Base-by-base conservation (phyloP, 495 filamentous ascomycete genomes). In the Penicillium salamii region DNA sequence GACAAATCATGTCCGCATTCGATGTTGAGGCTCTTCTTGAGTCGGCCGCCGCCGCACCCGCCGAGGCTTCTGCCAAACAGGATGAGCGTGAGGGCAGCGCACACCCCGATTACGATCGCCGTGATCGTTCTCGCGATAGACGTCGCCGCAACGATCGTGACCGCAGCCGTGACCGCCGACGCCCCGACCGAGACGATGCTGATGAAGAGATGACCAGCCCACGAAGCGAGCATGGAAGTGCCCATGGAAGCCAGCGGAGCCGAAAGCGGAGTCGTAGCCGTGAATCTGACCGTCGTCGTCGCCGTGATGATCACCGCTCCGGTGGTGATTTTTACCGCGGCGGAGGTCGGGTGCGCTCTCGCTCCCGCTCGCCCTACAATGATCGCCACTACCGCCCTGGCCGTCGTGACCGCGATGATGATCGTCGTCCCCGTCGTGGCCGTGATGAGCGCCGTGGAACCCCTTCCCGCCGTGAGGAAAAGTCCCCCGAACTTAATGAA, bases 1-100 rank as follows among this genome's bases (percentile, higher is more conserved):
- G 48, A 50, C 38, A 23, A 41, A 74, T 59, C 40, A 96, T 96
- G 91, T 92, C 91, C 66, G 86, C 86, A 71, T 78, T 95, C 63
- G 89, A 95, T 67, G 89, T 96, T 59, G 91, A 96, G 80, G 91
- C 91, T 59, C 84, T 96, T 52, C 81, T 96, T 60, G 91, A 96
- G 73, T 89, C 88, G 28, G 91, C 91, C 32, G 46, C 26, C 57
- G 91, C 91, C 33, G 84, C 79, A 55, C 73, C 71, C 29, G 54
- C 69, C 38, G 82, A 83, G 55, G 72, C 81, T 34, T 65, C 78
- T 38, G 62, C 71, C 46, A 74, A 73, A 43, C 65, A 76, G 47
- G 78, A 80, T 50, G 82, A 85, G 47, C 67, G 64, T 48, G 78
- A 84, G 70, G 79, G 80, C 66, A 75, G 69, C 54, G 72, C 80